Evolutionary conservation across 345 rosid species (phyloP).

Genomic region (Acer yangbiense): DNA sequence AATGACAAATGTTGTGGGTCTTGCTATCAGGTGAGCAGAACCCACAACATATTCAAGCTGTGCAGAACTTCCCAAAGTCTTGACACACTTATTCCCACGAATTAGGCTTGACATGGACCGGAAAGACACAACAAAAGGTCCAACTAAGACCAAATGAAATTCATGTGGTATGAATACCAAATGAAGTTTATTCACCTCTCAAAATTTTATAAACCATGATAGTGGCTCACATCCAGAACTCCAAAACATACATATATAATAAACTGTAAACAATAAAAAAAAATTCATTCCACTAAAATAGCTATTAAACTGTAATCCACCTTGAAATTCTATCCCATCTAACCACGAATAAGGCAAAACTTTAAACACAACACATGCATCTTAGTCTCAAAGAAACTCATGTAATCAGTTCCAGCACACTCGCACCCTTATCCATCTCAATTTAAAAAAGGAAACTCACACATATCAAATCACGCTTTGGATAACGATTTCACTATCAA

Average conservation of each 20-base stretch:
- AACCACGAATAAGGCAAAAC: neutral
- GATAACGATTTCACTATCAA: neutral
- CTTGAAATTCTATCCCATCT: too few relatives aligned
- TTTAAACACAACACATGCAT: neutral
- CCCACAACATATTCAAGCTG: neutral
- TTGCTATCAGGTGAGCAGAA: too few relatives aligned
- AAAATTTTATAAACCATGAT: too few relatives aligned
- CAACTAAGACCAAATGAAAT: neutral
- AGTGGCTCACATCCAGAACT: neutral
- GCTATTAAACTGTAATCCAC: neutral
- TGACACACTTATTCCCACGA: neutral
- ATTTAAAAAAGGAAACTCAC: neutral
- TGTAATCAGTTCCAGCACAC: neutral
- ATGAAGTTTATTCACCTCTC: too few relatives aligned
- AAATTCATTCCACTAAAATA: neutral
- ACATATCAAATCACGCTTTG: too few relatives aligned
- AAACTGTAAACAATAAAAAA: neutral
- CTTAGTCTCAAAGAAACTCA: neutral
- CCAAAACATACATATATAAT: neutral
- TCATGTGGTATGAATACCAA: neutral
- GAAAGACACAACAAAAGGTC: neutral
- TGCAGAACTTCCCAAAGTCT: neutral
- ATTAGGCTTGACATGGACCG: neutral
- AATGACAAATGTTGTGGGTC: too few relatives aligned
- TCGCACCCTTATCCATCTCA: neutral